phyloP scores from a whole-genome alignment of 192 early-diverging fungal genomes.

The Gryganskiella cystojenkinii region DNA sequence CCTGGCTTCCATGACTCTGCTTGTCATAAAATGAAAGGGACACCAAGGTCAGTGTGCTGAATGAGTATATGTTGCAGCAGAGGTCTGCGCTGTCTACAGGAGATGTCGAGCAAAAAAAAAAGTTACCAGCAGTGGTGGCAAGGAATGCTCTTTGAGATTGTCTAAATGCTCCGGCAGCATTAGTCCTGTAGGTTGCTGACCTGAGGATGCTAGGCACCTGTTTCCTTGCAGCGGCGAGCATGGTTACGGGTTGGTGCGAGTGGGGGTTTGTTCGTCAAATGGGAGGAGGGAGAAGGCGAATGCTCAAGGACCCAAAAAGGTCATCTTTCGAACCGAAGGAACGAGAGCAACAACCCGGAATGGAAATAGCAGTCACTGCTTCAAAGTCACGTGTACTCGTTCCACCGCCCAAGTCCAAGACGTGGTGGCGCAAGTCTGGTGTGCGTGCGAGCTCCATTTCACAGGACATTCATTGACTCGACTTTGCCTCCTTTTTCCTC shows the following conservation, averaged over 20 bases:
- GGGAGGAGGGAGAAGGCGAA: background rate
- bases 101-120: background rate
- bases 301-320: background rate
- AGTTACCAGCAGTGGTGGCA: constrained; percentile 16
- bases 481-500: background rate
- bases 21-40: background rate
- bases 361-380: no score
- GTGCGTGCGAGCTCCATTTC: no score
- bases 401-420: no score
- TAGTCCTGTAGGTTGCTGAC: constrained; percentile 4
- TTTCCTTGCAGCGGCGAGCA: constrained; percentile 45
- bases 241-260: constrained; percentile 9
- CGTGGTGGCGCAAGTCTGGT: no score
- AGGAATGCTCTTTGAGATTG: constrained; percentile 35
- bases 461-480: no score
- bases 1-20: constrained; percentile 49
- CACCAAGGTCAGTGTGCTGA: background rate
- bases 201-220: constrained; percentile 17
- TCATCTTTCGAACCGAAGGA: background rate
- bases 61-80: background rate
- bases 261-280: background rate
- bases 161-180: constrained; percentile 14
- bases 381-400: no score
- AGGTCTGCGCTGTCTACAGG: background rate
- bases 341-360: no score